phyloP scores from a whole-genome alignment of 495 filamentous ascomycete genomes.

The Rostrohypoxylon terebratum region DNA sequence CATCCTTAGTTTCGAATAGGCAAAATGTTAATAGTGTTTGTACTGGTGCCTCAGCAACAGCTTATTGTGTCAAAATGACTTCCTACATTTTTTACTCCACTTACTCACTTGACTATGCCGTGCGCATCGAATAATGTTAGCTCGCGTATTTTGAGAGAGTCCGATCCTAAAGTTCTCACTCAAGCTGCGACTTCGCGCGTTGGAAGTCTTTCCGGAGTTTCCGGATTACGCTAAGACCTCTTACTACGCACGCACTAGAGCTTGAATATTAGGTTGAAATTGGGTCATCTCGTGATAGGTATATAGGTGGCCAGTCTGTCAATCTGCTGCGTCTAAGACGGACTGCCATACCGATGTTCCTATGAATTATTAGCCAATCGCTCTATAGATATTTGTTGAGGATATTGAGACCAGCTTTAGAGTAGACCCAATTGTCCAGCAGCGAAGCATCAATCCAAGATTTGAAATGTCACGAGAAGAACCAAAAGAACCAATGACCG shows the following conservation, averaged over 20 bases:
- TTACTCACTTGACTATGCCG: not conserved
- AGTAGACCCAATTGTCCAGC: not conserved
- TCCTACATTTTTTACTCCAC: not conserved
- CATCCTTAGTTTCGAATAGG: not conserved
- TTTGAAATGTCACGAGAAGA: conserved; percentile 17
- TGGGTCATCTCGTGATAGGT: conserved; percentile 1
- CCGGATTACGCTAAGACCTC: conserved; percentile 29
- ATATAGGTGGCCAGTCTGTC: not conserved
- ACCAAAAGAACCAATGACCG: conserved; percentile 29
- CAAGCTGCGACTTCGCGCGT: conserved; percentile 10
- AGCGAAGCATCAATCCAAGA: conserved; percentile 9
- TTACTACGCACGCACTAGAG: conserved; percentile 1
- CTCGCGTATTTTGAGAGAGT: conserved; percentile 1
- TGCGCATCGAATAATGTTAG: not conserved
- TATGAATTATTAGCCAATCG: not conserved
- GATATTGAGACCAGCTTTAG: not conserved
- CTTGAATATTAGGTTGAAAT: conserved; percentile 14
- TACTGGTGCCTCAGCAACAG: not conserved
- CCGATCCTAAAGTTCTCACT: conserved; percentile 12
- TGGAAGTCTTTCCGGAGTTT: conserved; percentile 33
- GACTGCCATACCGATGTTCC: not conserved
- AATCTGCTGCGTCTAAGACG: not conserved
- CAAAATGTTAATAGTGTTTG: not conserved
- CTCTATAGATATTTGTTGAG: not conserved
- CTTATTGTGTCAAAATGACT: not conserved